phyloP scores from a whole-genome alignment of 129 eudicot genomes.

The Pulicaria dysenterica region DNA sequence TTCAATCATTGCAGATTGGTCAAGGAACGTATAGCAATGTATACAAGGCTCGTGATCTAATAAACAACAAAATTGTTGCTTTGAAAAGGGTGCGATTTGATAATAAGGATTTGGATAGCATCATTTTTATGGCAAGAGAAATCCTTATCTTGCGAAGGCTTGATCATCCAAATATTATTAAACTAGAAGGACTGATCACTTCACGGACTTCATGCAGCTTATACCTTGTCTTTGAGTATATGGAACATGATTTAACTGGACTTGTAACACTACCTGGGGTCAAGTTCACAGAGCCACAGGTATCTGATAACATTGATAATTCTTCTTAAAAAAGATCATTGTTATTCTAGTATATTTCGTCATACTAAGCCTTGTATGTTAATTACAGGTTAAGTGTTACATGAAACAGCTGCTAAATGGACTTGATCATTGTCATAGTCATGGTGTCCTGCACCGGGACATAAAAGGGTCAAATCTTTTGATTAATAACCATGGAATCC shows the following conservation, averaged over 20 bases:
- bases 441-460: slow-evolving; percentile 82
- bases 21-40: slow-evolving; percentile 97
- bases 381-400: slow-evolving; percentile 70
- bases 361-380: neutral
- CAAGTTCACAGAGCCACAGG: slow-evolving; percentile 91
- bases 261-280: slow-evolving; percentile 80
- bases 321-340: neutral
- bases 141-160: slow-evolving; percentile 80
- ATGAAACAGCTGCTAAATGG: slow-evolving; percentile 85
- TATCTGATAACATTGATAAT: slow-evolving; percentile 20
- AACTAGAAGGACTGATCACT: slow-evolving; percentile 76
- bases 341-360: neutral
- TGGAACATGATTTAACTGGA: slow-evolving; percentile 96
- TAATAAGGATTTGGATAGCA: slow-evolving; percentile 77
- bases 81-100: slow-evolving; percentile 90
- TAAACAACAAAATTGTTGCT: slow-evolving; percentile 66
- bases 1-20: slow-evolving; percentile 71
- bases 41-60: slow-evolving; percentile 81
- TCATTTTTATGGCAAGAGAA: slow-evolving; percentile 90
- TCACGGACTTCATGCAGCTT: slow-evolving; percentile 68
- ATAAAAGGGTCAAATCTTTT: slow-evolving; percentile 91
- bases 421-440: slow-evolving; percentile 78
- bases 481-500: slow-evolving; percentile 65
- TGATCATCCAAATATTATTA: slow-evolving; percentile 83
- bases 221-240: slow-evolving; percentile 86